A percentile compares a stretch with the other conserved stretches of the same genome.
phyloP scores from a whole-genome alignment of 164 flowering plant genomes.

The Stephania japonica region DNA sequence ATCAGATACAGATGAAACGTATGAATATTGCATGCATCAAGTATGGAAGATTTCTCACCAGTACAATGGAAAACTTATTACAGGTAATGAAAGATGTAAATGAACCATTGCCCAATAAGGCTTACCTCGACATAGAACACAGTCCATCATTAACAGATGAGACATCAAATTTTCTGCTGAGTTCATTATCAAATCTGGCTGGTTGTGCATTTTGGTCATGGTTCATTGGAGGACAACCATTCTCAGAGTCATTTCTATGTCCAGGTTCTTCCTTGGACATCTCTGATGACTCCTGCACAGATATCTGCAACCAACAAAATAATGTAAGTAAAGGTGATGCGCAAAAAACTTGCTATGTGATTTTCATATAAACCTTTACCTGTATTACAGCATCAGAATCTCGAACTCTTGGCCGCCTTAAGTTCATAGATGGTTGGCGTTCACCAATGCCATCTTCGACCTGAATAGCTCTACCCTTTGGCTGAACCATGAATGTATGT shows the following conservation, averaged over 20 bases:
- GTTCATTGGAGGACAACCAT: conserved; percentile 14
- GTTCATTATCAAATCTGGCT: conserved; percentile 14
- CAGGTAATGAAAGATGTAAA: background rate
- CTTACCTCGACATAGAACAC: conserved; percentile 12
- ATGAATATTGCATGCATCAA: no score
- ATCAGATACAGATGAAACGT: no score
- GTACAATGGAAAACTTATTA: background rate
- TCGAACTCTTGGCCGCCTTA: conserved; percentile 31
- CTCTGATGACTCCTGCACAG: conserved; percentile 30
- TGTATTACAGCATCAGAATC: conserved; percentile 71
- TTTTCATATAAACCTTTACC: conserved; percentile 20
- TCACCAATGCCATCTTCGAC: conserved; percentile 50
- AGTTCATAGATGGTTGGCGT: conserved; percentile 45
- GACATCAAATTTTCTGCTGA: conserved; percentile 7
- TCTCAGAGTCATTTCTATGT: conserved; percentile 12
- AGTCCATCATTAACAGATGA: conserved; percentile 12
- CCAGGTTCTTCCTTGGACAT: conserved; percentile 22
- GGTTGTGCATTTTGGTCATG: conserved; percentile 11
- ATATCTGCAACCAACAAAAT: conserved; percentile 33
- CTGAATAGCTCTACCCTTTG: conserved; percentile 51
- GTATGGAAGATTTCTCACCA: no score
- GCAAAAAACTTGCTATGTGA: background rate
- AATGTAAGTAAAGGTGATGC: background rate
- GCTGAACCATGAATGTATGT: conserved; percentile 27
- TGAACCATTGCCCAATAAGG: background rate